Conservation (phyloP, 169 alveolate genomes). For the Plasmodium coatneyi region DNA sequence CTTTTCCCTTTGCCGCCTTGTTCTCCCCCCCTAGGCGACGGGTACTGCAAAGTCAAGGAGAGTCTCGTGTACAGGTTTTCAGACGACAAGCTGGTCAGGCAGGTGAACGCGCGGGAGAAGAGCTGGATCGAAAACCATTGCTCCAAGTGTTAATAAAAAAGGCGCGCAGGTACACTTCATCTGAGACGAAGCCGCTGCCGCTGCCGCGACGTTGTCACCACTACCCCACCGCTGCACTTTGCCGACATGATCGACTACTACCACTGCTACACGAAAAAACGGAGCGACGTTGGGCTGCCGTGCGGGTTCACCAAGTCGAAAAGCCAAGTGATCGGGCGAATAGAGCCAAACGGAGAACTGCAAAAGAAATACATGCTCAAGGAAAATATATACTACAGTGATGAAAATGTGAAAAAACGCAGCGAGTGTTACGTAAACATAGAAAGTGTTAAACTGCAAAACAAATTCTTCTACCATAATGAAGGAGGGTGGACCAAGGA, state of each 20-base stretch:
- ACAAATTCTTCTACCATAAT: constrained; percentile 69
- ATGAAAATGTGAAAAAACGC: constrained; percentile 45
- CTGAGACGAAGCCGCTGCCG: neutral
- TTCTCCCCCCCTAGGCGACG: constrained; percentile 32
- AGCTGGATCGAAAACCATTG: constrained; percentile 63
- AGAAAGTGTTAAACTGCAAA: constrained; percentile 50
- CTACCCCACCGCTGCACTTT: no score
- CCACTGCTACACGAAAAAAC: constrained; percentile 42
- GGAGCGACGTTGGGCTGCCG: constrained; percentile 16
- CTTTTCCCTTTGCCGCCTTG: neutral
- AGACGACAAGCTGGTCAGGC: constrained; percentile 23
- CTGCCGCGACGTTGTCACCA: neutral
- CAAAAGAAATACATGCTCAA: constrained; percentile 45
- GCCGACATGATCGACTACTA: constrained; percentile 43
- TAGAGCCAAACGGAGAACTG: constrained; percentile 24
- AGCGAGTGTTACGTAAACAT: constrained; percentile 53
- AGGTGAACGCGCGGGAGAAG: constrained; percentile 56
- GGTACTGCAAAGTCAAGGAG: constrained; percentile 46
- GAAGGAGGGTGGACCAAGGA: constrained; percentile 75
- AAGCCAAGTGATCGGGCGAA: constrained; percentile 47
- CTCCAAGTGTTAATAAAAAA: constrained; percentile 15
- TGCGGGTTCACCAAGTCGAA: constrained; percentile 32
- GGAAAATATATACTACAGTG: constrained; percentile 44
- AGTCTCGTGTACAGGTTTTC: constrained; percentile 22
- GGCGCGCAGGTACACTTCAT: neutral